Evolutionary conservation across 2,329 filamentous ascomycete genomes (phyloP), one percentile per base, ranked within the genome.

Genomic region (Diaporthe sp.): DNA sequence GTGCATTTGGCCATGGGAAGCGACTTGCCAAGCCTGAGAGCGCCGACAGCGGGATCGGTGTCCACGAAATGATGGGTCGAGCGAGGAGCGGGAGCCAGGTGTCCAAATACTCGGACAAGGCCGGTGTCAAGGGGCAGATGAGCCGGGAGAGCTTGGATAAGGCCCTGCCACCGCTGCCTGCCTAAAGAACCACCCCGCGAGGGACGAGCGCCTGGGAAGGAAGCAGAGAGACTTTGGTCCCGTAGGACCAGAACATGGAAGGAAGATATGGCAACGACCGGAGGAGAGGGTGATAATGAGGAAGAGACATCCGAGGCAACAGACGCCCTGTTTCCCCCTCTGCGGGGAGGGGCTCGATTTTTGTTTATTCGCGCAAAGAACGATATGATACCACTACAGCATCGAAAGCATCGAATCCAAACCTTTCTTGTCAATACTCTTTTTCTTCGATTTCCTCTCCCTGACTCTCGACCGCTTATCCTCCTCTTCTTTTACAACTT

Each of bases 101-200:
- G 78, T 22, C 77, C 78, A 38, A 82, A 80, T 42, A 71, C 75
- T 28, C 79, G 76, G 58, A 78, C 76, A 35, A 78, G 77, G 73
- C 52, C 17, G 33, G 72, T 70, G 77, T 82, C 5, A 82, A 79
- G 74, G 78, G 85, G 55, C 83, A 82, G 75, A 78, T 90, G 74
- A 89, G 89, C 81, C 87, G 86, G 61, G 88, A 90, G 54, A 91
- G 90, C 77, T 82, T 92, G 57, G 89, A 92, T 77, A 92, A 92
- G 82, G 86, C 87, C 15, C 81, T 92, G 61, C 91, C 90, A 9
- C 89, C 90, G 4, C 81, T 92, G 58, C 91, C 91, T 2, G 76
- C 74, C 9, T 78, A 77, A 52, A 15, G 19, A 30, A 30, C 15
- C 13, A 28, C 5, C 42, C 25, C 19, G 28, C 9, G 17, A 28